Conservation (phyloP, 768 basidiomycete genomes). For the Leccinum barrowsii region DNA sequence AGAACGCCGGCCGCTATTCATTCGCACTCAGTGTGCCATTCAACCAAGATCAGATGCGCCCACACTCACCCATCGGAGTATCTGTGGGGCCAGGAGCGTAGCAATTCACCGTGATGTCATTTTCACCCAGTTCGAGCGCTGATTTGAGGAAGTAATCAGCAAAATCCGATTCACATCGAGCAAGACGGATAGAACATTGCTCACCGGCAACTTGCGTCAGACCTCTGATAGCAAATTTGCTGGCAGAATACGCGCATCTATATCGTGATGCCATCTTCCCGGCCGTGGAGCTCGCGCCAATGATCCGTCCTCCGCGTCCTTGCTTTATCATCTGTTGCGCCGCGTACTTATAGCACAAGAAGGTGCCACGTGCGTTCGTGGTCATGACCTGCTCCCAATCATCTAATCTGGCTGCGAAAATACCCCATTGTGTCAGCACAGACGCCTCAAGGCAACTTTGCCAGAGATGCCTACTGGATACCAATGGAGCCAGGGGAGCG, state of each 20-base stretch:
- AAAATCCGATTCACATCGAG: neutral
- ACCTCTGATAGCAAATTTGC: neutral
- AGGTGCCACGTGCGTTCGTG: neutral
- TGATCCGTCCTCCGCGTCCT: neutral
- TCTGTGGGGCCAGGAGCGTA: neutral
- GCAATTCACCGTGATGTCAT: neutral
- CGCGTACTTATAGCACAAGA: neutral
- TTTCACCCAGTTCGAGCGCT: neutral
- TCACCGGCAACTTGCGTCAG: neutral
- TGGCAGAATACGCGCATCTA: neutral
- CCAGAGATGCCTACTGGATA: neutral
- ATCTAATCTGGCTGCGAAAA: neutral
- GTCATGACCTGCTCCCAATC: neutral
- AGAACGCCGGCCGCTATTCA: neutral
- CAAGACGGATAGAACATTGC: neutral
- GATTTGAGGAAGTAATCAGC: neutral
- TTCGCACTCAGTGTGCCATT: neutral
- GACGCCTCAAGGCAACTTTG: neutral
- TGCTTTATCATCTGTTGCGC: neutral
- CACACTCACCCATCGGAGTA: neutral
- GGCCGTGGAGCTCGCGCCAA: neutral
- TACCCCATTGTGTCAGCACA: neutral
- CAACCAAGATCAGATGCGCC: neutral
- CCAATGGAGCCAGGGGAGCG: neutral
- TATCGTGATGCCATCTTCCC: neutral